phyloP scores from a whole-genome alignment of 2,329 filamentous ascomycete species.

The Curvularia hawaiiensis region DNA sequence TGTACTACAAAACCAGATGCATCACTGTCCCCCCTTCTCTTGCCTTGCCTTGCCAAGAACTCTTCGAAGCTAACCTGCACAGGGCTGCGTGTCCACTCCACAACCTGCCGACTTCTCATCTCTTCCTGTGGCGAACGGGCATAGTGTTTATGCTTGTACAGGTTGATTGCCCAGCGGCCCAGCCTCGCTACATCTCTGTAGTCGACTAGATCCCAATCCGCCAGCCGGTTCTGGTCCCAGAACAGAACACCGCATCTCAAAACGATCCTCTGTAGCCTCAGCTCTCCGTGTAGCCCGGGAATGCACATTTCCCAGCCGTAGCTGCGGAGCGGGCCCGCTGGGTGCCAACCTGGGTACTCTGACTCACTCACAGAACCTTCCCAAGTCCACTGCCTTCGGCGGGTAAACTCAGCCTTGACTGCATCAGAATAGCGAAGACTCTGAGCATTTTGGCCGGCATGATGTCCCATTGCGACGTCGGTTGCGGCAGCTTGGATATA shows the following conservation, averaged over 20 bases:
- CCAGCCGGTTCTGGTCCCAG: neutral
- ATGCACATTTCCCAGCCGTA: neutral
- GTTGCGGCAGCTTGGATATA: neutral
- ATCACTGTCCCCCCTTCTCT: neutral
- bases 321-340: neutral
- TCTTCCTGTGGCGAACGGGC: neutral
- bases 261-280: neutral
- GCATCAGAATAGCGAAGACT: neutral
- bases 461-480: neutral
- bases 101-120: neutral
- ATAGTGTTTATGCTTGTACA: neutral
- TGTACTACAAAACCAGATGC: no score
- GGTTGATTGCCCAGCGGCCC: neutral
- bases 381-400: neutral
- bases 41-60: neutral
- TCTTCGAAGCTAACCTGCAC: neutral
- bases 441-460: no score
- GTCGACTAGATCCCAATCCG: neutral
- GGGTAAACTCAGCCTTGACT: neutral
- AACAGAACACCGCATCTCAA: neutral
- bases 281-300: neutral
- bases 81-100: neutral
- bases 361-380: neutral
- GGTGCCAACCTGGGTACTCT: neutral
- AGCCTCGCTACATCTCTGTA: neutral